Evolutionary conservation across 495 filamentous ascomycete genomes (phyloP), one percentile per base, ranked within the genome.

Genomic region (Zalerion maritima): DNA sequence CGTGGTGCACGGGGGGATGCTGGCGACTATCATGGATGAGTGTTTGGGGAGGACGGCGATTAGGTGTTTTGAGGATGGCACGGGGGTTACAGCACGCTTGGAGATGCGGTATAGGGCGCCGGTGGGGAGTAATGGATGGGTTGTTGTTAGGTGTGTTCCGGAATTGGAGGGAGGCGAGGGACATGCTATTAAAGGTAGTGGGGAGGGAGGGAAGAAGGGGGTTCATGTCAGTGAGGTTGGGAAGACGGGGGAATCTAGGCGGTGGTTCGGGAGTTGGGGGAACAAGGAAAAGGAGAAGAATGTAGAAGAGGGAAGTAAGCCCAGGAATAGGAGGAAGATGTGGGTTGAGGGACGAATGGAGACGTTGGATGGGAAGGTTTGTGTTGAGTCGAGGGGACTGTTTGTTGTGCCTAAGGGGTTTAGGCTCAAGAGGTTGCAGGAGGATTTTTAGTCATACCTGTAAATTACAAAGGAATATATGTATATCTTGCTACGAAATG

Each of bases 11-110:
- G 82, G 82, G 11, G 82, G 82, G 11, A 60, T 64, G 2, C 58
- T 82, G 21, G 80, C 72, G 3, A 84, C 77, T 0, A 43, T 84
- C 5, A 48, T 86, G 18, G 77, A 82, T 46, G 81, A 91, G 52
- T 57, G 52, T 10, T 52, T 73, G 29, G 70, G 63, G 5, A 45
- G 68, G 14, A 61, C 60, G 22, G 69, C 69, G 9, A 54, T 70
- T 21, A 36, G 56, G 29, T 32, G 41, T 24, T 57, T 58, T 46
- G 50, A 50, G 0, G 52, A 49, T 13, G 29, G 42, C 36, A 50
- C 60, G 14, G 73, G 67, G 1, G 60, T 80, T 24, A 81, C 76
- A 14, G 74, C 74, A 3, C 70, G 69, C 23, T 50, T 89, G 36
- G 63, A 71, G 31, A 38, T 85, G 17, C 56, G 62, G 26, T 89